Evolutionary conservation across 73 alveolate genomes (phyloP).

Genomic region (Tetrahymena thermophila): DNA sequence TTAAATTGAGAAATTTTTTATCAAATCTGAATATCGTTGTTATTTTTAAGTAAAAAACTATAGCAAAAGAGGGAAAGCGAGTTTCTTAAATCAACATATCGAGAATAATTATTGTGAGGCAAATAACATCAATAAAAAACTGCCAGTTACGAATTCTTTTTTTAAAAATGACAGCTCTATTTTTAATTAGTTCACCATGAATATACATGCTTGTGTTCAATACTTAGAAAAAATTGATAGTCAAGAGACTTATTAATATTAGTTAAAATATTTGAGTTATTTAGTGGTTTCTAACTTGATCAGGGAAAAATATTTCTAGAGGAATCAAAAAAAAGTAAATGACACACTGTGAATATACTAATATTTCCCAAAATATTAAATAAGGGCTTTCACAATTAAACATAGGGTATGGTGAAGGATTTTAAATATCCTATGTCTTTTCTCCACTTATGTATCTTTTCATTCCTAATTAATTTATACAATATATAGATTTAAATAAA

Average conservation of each 20-base stretch:
- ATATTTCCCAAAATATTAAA: background rate
- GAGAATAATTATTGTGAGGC: background rate
- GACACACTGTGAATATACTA: background rate
- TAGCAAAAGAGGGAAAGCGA: background rate
- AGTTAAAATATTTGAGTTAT: background rate
- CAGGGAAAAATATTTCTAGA: background rate
- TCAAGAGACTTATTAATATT: background rate
- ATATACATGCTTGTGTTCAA: background rate
- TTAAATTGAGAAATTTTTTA: background rate
- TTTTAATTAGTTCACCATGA: background rate
- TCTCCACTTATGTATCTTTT: background rate
- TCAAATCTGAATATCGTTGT: background rate
- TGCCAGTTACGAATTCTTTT: background rate
- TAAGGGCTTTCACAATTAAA: background rate
- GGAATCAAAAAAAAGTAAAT: background rate
- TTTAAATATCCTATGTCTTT: background rate
- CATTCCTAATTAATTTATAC: background rate
- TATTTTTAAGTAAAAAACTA: background rate
- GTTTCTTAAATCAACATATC: background rate
- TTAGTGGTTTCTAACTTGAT: background rate
- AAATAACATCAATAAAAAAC: background rate
- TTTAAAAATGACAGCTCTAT: background rate
- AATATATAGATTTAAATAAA: too few relatives aligned
- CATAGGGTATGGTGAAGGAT: background rate
- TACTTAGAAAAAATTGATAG: background rate